phyloP scores from a whole-genome alignment of 1,139 yeast species.

The Wickerhamiella pararugosa region DNA sequence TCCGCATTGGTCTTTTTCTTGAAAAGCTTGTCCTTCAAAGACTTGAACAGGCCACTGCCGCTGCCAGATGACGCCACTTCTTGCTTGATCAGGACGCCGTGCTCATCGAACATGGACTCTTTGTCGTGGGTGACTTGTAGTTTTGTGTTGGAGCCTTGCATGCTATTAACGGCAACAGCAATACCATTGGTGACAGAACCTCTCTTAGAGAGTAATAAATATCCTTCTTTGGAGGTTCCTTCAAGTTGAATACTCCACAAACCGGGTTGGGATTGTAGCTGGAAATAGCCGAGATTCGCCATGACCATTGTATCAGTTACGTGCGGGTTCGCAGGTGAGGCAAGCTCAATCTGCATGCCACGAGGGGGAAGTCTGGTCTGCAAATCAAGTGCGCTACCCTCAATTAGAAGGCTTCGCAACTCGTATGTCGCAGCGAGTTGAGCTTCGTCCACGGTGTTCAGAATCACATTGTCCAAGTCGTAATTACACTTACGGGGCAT shows the following conservation, averaged over 20 bases:
- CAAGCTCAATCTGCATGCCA: constrained; percentile 37
- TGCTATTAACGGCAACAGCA: constrained; percentile 7
- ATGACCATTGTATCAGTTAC: constrained; percentile 47
- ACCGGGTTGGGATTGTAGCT: constrained; percentile 58
- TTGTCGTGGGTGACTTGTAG: constrained; percentile 36
- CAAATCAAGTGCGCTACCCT: constrained; percentile 51
- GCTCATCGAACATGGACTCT: constrained; percentile 27
- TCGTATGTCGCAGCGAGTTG: constrained; percentile 30
- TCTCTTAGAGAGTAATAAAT: constrained; percentile 25
- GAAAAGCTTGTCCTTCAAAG: background rate
- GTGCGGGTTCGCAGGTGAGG: constrained; percentile 14
- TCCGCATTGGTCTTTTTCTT: constrained; percentile 33
- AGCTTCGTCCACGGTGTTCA: constrained; percentile 23
- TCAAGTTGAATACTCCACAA: constrained; percentile 36
- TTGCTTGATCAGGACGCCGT: constrained; percentile 4
- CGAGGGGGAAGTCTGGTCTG: constrained; percentile 30
- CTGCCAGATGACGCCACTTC: constrained; percentile 3
- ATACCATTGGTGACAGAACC: constrained; percentile 19
- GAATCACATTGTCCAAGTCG: constrained; percentile 48
- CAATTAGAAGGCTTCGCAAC: constrained; percentile 41
- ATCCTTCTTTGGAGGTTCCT: constrained; percentile 31
- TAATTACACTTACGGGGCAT: constrained; percentile 34
- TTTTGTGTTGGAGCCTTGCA: constrained; percentile 16
- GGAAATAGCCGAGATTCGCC: constrained; percentile 66
- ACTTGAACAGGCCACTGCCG: constrained; percentile 1